Evolutionary conservation across 306 rosid genomes (phyloP), one percentile per base, ranked within the genome.

Genomic region (Vicia sativa): DNA sequence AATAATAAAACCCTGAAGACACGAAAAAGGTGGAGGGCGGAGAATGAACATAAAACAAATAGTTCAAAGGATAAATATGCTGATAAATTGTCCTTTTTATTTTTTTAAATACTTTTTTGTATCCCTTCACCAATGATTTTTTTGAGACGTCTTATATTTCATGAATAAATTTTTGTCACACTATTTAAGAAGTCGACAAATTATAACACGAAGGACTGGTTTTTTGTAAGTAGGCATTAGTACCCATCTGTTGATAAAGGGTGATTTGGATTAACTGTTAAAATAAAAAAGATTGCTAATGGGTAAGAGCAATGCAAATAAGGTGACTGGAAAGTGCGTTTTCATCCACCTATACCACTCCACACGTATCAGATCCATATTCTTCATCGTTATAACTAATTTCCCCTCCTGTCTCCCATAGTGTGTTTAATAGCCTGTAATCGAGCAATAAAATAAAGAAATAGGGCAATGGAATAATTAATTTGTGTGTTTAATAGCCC

Each of bases 191-290:
- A 28, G 28, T 45, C 45, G 68, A 34, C 8, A 71, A 60, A 59
- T 45, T 71, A 31, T 38, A 31, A 23, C 34, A 59, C 46, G 26
- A 34, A 70, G 39, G 7, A 9, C 60, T 60, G 39, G 13, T 29
- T 44, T 45, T 35, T 45, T 4, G 28, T 10, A 19, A 16, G 7
- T 21, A 21, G 23, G 29, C 57, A 19, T 19, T 10, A 50, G 29
- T 15, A 16, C 55, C 55, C 9, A 48, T 48, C 11, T 48, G 55
- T 21, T 21, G 57, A 52, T 19, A 52, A 4, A 52, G n/a, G 14
- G 57, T 3, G 3, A 52, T 52, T 52, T 21, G 29, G 50, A 44
- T 44, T 44, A 44, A 6, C 19, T 44, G 50, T 44, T 21, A 21
- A 44, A 44, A n/a, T 44, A n/a, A 44, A 44, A n/a, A n/a, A 21